These are phyloP conservation scores for Candida chauliodis DNA, from an alignment of 805 yeast species.

Conservation along the genomic window DNA sequence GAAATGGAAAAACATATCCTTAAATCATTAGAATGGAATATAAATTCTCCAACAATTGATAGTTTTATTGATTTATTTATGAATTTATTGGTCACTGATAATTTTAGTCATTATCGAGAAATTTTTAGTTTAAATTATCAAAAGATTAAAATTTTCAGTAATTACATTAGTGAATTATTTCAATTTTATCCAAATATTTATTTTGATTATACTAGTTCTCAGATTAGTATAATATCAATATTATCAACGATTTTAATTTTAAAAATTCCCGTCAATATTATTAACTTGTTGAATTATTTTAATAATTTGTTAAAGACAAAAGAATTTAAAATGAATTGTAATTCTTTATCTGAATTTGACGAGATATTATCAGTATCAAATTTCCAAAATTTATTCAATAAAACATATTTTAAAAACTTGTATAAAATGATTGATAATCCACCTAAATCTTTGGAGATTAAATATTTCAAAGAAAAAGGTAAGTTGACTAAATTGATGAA, in stretches of 20 bases:
- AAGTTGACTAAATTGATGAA: constrained; percentile 36
- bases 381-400: constrained; percentile 18
- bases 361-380: constrained; percentile 17
- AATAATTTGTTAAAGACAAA: constrained; percentile 15
- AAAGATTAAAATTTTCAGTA: constrained; percentile 53
- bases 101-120: constrained; percentile 8
- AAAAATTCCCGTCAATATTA: constrained; percentile 27
- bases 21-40: constrained; percentile 61
- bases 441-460: constrained; percentile 44
- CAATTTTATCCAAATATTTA: constrained; percentile 60
- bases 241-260: constrained; percentile 26
- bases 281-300: constrained; percentile 18
- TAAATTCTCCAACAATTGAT: constrained; percentile 61
- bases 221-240: constrained; percentile 44
- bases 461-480: constrained; percentile 38
- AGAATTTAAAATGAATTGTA: constrained; percentile 22
- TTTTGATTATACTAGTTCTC: constrained; percentile 53
- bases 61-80: constrained; percentile 57
- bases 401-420: constrained; percentile 12
- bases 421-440: constrained; percentile 41
- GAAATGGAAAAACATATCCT: constrained; percentile 70
- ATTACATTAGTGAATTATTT: constrained; percentile 63
- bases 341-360: constrained; percentile 16
- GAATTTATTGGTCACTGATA: constrained; percentile 34
- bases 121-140: constrained; percentile 25